Base-by-base conservation (phyloP, 805 yeast genomes). In the Wickerhamomyces queroliae region DNA sequence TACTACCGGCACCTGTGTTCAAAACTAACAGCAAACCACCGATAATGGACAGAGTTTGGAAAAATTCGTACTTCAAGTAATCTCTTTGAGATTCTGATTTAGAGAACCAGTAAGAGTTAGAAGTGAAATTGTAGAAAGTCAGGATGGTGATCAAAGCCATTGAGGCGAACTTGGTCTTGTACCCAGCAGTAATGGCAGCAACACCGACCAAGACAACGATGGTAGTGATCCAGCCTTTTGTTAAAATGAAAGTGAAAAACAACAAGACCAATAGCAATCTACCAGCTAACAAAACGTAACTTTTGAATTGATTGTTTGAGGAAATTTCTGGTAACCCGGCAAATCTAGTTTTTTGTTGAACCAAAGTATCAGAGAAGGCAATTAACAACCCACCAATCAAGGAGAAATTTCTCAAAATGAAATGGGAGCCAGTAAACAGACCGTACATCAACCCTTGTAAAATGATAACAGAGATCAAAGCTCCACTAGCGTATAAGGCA, bases 1-100 rank as follows among this genome's bases (percentile, higher is more conserved):
- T 72, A 52, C 85, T 90, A 37, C 99, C 99, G 23, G 98, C 98
- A 46, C 99, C 99, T 4, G 96, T 87, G 65, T 85, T 88, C 43
- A 87, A 96, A 45, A 93, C 86, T 49, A 93, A 69, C 45, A 91
- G 66, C 46, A 91, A 75, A 2, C 98, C 99, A 42, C 99, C 99
- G 37, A 91, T 90, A 59, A 91, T 91, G 42, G 95, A 83, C 58
- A 91, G 71, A 29, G 95, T 88, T 68, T 93, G 99, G 74, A 84
- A 91, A 62, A 85, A 86, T 64, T 90, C 98, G 62, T 90, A 93
- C 63, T 85, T 85, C 61, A 88, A 66, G 63, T 79, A 85, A 64
- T 91, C 99, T 56, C 96, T 80, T 63, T 80, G 77, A 25, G 91
- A 78, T 53, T 83, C 87, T 45, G 72, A 74, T 37, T 74, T 58